Evolutionary conservation across 345 rosid species (phyloP), one percentile per base, ranked within the genome.

Genomic region (Cardamine occulta): DNA sequence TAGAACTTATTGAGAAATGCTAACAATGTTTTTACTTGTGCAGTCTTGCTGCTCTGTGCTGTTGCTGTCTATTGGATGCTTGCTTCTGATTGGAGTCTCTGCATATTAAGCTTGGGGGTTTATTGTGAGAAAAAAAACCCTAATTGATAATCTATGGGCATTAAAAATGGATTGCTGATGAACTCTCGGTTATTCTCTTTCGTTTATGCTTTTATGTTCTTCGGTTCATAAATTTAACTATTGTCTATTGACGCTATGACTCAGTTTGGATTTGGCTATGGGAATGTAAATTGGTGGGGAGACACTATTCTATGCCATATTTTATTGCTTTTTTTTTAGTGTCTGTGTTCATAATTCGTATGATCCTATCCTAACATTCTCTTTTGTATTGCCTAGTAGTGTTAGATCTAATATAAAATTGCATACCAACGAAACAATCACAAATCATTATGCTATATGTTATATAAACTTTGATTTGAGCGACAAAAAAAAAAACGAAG

Each of bases 31-130:
- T 51, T 40, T 3, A 0, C 14, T 59, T n/a, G 11, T 81, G 72
- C 84, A 86, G 89, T 72, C 80, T 84, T 79, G 86, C 87, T 72
- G 89, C 77, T 55, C 66, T 72, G 18, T 75, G 78, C 40, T 68
- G 84, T 73, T 76, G 80, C 61, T 78, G 82, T 66, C 74, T 78
- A n/a, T 44, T 78, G 74, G 80, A 80, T 49, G 75, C 64, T 18
- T 80, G 83, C 74, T 82, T 86, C 82, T 86, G 83, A 86, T 15
- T 52, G 53, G 68, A 68, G 65, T 34, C 57, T 31, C 44, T 32
- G 11, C 6, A 8, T 40, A 11, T 45, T 9, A 51, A 45, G 55
- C 49, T 69, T 31, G 12, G 21, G 72, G 70, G 8, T 42, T 49
- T 49, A 7, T 37, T 60, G 68, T 72, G 10, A 51, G 69, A 40